Percentiles rank a stretch among this genome's conserved stretches.
These are phyloP conservation scores for Neurospora tetrasperma DNA, from an alignment of 495 filamentous ascomycete genomes.

Conservation along the genomic window DNA sequence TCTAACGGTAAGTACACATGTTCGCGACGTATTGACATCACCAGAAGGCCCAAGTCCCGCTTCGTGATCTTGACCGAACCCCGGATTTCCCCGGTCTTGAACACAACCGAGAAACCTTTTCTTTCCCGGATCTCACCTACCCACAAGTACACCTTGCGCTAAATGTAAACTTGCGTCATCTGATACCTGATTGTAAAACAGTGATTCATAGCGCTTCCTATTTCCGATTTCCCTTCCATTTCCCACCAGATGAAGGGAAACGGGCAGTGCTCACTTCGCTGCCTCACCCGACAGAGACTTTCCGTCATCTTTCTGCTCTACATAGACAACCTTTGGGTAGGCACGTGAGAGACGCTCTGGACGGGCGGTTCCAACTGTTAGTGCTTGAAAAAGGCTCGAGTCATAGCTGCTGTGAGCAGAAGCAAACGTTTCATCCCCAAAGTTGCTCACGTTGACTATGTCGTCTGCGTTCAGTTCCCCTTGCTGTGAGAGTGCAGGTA, in stretches of 20 bases:
- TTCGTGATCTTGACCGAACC: background rate
- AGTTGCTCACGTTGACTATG: background rate
- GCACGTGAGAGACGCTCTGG: slow-evolving; percentile 10
- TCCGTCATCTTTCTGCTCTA: background rate
- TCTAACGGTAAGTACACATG: background rate
- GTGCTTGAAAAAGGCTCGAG: background rate
- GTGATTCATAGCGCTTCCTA: background rate
- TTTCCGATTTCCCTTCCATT: background rate
- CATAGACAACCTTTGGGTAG: slow-evolving; percentile 8
- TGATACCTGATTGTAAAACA: background rate
- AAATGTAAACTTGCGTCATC: background rate
- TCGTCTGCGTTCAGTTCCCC: background rate
- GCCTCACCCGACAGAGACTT: background rate
- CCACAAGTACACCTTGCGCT: background rate
- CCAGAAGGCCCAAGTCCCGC: background rate
- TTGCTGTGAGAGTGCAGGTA: background rate
- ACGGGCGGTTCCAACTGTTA: background rate
- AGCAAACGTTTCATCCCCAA: background rate
- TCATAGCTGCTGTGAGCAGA: background rate
- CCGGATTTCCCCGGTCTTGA: background rate
- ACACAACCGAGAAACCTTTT: background rate
- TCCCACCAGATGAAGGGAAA: background rate
- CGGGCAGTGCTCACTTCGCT: background rate
- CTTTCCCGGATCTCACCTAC: background rate
- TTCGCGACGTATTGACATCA: background rate